Percentiles rank a stretch among this genome's conserved stretches.
These are phyloP conservation scores for Vanrija pseudolonga DNA, from an alignment of 1,284 basidiomycete genomes.

Conservation along the genomic window DNA sequence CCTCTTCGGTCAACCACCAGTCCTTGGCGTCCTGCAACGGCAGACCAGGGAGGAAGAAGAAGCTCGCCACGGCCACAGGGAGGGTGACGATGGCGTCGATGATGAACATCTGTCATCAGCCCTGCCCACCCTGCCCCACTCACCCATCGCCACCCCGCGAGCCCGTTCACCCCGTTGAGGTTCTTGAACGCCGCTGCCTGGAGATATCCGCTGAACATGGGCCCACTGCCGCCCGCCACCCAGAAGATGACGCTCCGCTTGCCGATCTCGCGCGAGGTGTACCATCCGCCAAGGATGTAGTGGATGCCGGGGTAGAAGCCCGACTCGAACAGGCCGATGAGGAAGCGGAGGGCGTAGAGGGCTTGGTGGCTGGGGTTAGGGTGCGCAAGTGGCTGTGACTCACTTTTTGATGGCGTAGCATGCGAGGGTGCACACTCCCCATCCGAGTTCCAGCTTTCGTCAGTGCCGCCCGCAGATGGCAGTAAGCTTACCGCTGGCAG, in stretches of 20 bases:
- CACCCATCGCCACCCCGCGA: conserved; percentile 33
- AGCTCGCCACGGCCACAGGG: conserved; percentile 39
- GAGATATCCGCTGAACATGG: conserved; percentile 38
- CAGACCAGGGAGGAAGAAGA: conserved; percentile 35
- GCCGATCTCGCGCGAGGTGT: conserved; percentile 38
- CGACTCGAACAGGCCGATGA: conserved; percentile 34
- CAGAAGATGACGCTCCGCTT: conserved; percentile 42
- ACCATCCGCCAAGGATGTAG: conserved; percentile 38
- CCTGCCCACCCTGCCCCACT: too few species aligned
- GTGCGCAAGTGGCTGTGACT: too few species aligned
- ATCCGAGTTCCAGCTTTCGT: conserved; percentile 40
- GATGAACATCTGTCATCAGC: too few species aligned
- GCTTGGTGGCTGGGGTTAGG: too few species aligned
- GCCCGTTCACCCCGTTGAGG: conserved; percentile 32
- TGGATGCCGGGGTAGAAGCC: conserved; percentile 38
- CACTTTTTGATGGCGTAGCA: conserved; percentile 27
- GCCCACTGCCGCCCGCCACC: conserved; percentile 33
- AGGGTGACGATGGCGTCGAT: conserved; percentile 37
- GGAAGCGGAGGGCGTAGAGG: conserved; percentile 32
- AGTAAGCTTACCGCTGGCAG: too few species aligned
- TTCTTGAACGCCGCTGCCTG: conserved; percentile 41
- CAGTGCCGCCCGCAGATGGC: too few species aligned
- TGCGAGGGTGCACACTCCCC: conserved; percentile 37
- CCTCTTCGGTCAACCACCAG: conserved; percentile 29
- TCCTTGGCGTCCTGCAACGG: conserved; percentile 26